Conservation (phyloP, 495 filamentous ascomycete genomes). For the Chlorociboria aeruginascens region DNA sequence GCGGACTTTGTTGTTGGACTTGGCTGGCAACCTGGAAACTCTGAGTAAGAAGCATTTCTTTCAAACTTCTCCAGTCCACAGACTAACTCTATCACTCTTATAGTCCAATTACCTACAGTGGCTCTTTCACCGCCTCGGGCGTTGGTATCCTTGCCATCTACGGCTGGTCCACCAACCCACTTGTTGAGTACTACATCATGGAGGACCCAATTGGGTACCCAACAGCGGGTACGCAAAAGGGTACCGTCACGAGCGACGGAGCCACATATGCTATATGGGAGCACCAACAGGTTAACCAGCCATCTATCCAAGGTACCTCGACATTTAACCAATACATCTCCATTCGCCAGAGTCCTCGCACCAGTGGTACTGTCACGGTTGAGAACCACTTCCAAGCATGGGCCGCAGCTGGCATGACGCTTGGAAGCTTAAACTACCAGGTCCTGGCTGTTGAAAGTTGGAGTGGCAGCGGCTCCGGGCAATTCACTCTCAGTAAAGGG, state of each 20-base stretch:
- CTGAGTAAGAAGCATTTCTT: neutral
- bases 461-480: constrained; percentile 3
- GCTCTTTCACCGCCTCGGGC: neutral
- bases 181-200: neutral
- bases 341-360: neutral
- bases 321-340: constrained; percentile 8
- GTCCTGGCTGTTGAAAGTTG: constrained; percentile 7
- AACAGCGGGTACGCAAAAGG: constrained; percentile 34
- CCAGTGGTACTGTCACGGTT: constrained; percentile 7
- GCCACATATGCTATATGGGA: constrained; percentile 52
- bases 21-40: constrained; percentile 3
- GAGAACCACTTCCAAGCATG: constrained; percentile 8
- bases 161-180: neutral
- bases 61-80: neutral
- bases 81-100: neutral
- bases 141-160: neutral
- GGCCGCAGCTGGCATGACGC: constrained; percentile 1
- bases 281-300: constrained; percentile 38
- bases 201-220: neutral
- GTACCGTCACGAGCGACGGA: constrained; percentile 46
- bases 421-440: constrained; percentile 8
- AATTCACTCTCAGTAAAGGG: neutral
- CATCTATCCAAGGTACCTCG: constrained; percentile 8
- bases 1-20: constrained; percentile 5
- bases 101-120: neutral